phyloP scores from a whole-genome alignment of 1,284 basidiomycete genomes.

The Hortiboletus rubellus region DNA sequence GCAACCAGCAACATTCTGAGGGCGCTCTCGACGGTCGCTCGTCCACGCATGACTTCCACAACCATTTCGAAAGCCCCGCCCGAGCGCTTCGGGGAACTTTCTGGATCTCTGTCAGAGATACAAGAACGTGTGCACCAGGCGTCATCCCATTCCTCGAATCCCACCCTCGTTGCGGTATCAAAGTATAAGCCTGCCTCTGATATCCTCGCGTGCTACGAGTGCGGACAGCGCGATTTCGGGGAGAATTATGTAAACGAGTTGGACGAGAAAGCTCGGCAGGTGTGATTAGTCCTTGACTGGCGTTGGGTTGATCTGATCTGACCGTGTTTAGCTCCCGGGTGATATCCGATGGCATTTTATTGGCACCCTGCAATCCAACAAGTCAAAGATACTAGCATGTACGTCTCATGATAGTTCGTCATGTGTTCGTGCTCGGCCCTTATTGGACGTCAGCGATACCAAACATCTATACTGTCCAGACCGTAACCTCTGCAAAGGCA shows the following conservation, averaged over 20 bases:
- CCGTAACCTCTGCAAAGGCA: constrained; percentile 84
- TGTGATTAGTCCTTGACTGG: constrained; percentile 37
- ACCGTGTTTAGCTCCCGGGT: constrained; percentile 59
- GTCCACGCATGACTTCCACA: constrained; percentile 20
- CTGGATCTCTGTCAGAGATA: constrained; percentile 52
- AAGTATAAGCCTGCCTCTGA: constrained; percentile 93
- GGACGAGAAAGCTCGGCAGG: constrained; percentile 82
- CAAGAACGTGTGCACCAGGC: constrained; percentile 46
- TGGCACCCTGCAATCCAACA: constrained; percentile 93
- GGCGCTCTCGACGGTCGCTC: constrained; percentile 4
- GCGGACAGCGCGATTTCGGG: constrained; percentile 88
- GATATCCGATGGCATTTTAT: constrained; percentile 98
- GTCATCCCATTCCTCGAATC: constrained; percentile 28
- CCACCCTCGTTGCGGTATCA: constrained; percentile 83
- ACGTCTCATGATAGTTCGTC: constrained; percentile 1
- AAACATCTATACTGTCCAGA: constrained; percentile 89
- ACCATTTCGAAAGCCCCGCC: constrained; percentile 11
- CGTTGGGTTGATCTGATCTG: constrained; percentile 1
- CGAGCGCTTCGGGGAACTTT: constrained; percentile 49
- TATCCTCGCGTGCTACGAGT: constrained; percentile 78
- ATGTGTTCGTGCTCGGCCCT: constrained; percentile 5
- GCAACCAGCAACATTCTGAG: background rate
- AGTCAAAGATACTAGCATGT: constrained; percentile 90
- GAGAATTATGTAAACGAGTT: constrained; percentile 98
- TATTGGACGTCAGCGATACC: constrained; percentile 64